Base-by-base conservation (phyloP, 2,329 filamentous ascomycete genomes). In the Paraphoma chrysanthemicola region DNA sequence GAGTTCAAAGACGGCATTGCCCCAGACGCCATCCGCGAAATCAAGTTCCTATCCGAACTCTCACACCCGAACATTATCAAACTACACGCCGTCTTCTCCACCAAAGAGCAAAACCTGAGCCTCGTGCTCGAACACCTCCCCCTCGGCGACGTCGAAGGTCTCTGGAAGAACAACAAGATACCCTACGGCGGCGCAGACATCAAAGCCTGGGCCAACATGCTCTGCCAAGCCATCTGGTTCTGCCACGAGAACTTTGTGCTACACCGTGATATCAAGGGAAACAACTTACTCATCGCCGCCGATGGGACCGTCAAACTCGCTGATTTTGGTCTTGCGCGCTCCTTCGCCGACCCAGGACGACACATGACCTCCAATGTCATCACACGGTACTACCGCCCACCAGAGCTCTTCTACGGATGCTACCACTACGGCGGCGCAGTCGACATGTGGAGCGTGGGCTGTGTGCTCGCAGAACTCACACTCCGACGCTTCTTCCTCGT, bases 141-240 rank as follows among this genome's bases (percentile, higher is more conserved):
- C 0, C 86, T 92, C n/a, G 94, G 95, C 63, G 95, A 99, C 78
- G 85, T 99, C 29, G 92, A 98, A 78, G 92, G 93, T 85, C 86
- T 99, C 56, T 76, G 72, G 72, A 91, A 92, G 75, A 93, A 98
- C 78, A 88, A 86, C 30, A 85, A 89, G 44, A 89, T 97, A 45
- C 87, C 88, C 52, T 98, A 98, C 77, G 91, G 91, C 59, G 86
- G 88, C 10, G 90, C 91, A 16, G 95, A 99, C 77, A 93, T 98
- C 77, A 99, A 99, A 77, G 90, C 93, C 14, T 99, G 95, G 95
- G 96, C 97, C 89, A 91, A 91, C 62, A 98, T 98, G 95, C 85
- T 98, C n/a, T 86, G 86, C 29, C 88, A 94, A 42, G 95, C 91
- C 28, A 88, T 98, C 29, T 96, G 92, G 89, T 99, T 96, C 82